Conservation (phyloP, 2,329 filamentous ascomycete genomes). For the Byssoonygena ceratinophila region DNA sequence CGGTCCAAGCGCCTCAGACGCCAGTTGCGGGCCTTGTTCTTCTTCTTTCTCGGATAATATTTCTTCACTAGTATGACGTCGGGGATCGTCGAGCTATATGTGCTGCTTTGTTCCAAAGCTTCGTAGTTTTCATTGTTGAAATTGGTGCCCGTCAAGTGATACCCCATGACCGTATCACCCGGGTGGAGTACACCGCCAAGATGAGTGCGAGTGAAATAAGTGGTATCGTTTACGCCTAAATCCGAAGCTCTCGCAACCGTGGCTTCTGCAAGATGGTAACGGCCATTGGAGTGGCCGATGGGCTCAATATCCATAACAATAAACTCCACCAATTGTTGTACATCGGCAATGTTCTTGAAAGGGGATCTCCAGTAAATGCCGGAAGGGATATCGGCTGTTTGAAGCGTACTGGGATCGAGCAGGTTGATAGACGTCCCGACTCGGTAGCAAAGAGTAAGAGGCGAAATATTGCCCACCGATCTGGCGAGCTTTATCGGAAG, state of each 20-base stretch:
- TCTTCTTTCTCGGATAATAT: constrained; percentile 76
- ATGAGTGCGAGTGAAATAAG: constrained; percentile 84
- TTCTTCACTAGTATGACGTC: constrained; percentile 97
- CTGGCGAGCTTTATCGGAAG: constrained; percentile 83
- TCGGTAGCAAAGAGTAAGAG: constrained; percentile 73
- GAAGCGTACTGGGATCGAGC: constrained; percentile 79
- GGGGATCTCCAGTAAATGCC: constrained; percentile 84
- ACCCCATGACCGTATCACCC: constrained; percentile 91
- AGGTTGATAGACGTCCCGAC: constrained; percentile 85
- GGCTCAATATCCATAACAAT: constrained; percentile 90
- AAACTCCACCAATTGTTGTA: constrained; percentile 79
- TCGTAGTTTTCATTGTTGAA: constrained; percentile 86
- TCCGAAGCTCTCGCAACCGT: constrained; percentile 81
- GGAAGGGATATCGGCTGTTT: constrained; percentile 74
- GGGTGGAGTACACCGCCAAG: constrained; percentile 74
- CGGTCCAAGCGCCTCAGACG: constrained; percentile 84
- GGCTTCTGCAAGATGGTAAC: constrained; percentile 73
- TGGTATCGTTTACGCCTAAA: constrained; percentile 72
- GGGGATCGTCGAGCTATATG: constrained; percentile 68
- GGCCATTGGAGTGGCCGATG: constrained; percentile 62
- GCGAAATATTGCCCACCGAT: constrained; percentile 75
- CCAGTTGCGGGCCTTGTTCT: constrained; percentile 78
- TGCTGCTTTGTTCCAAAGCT: constrained; percentile 64
- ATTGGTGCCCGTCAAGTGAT: constrained; percentile 76
- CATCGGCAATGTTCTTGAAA: constrained; percentile 72